These are phyloP conservation scores for Articulospora tetracladia DNA, from an alignment of 495 filamentous ascomycete species.

Conservation along the genomic window DNA sequence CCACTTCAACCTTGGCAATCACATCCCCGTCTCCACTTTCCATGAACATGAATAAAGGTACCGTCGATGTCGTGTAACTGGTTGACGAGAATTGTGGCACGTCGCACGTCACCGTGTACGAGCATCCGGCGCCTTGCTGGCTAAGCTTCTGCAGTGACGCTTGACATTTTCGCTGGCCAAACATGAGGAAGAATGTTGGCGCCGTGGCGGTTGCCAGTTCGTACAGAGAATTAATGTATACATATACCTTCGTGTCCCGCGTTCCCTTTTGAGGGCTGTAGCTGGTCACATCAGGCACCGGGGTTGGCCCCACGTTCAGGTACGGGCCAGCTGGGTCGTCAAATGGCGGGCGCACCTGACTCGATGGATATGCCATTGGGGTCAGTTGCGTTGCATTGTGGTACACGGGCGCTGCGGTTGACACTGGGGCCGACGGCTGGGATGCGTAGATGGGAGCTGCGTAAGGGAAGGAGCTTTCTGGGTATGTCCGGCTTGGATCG, in stretches of 20 bases:
- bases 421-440: conserved; percentile 12
- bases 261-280: conserved; percentile 64
- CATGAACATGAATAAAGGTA: conserved; percentile 70
- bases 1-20: conserved; percentile 62
- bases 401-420: conserved; percentile 35
- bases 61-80: conserved; percentile 58
- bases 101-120: conserved; percentile 69
- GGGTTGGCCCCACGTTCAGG: conserved; percentile 47
- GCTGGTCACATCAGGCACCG: conserved; percentile 57
- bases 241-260: conserved; percentile 62
- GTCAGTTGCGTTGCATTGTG: conserved; percentile 44
- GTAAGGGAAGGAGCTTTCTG: conserved; percentile 28
- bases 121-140: conserved; percentile 52
- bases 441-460: conserved; percentile 24
- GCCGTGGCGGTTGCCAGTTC: conserved; percentile 58
- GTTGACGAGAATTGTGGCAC: conserved; percentile 69
- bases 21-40: conserved; percentile 61
- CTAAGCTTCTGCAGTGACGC: conserved; percentile 59
- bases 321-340: conserved; percentile 47
- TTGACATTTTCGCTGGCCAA: conserved; percentile 66
- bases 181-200: conserved; percentile 62
- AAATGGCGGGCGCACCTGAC: conserved; percentile 33
- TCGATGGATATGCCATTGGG: conserved; percentile 36
- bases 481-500: conserved; percentile 27
- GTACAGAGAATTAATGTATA: conserved; percentile 71